Evolutionary conservation across 2,329 filamentous ascomycete species (phyloP).

Genomic region (Paecilomyces sp.): DNA sequence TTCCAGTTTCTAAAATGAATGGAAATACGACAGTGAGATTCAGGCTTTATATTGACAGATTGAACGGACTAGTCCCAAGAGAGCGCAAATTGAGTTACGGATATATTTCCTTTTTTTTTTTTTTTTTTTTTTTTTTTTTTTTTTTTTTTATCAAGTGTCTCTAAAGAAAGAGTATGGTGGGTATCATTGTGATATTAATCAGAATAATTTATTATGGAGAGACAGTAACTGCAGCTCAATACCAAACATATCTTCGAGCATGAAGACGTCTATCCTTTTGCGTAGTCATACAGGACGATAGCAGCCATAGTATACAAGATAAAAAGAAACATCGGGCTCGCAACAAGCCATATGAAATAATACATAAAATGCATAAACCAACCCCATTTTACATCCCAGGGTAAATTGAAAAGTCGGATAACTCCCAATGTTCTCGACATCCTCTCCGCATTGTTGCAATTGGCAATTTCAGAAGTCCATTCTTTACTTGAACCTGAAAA

Average conservation of each 20-base stretch:
- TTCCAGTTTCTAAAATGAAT: too few species aligned
- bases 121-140: too few species aligned
- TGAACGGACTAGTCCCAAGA: too few species aligned
- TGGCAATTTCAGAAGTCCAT: constrained; percentile 43
- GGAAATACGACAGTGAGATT: too few species aligned
- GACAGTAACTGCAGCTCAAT: neutral
- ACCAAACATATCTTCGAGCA: neutral
- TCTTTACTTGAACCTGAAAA: constrained; percentile 38
- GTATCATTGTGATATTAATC: too few species aligned
- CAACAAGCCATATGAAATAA: neutral
- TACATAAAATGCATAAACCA: neutral
- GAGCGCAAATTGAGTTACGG: too few species aligned
- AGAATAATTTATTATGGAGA: constrained; percentile 1
- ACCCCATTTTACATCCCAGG: neutral
- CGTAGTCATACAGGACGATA: neutral
- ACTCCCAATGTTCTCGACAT: neutral
- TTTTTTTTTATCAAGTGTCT: too few species aligned
- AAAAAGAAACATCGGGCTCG: neutral
- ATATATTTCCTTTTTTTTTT: too few species aligned
- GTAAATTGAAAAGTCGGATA: neutral
- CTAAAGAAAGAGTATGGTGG: too few species aligned
- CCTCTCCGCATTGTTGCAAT: constrained; percentile 8
- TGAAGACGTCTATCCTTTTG: neutral
- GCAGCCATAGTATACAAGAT: neutral
- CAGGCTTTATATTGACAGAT: too few species aligned